phyloP scores from a whole-genome alignment of 169 alveolate genomes.

The Plasmodium cynomolgi region DNA sequence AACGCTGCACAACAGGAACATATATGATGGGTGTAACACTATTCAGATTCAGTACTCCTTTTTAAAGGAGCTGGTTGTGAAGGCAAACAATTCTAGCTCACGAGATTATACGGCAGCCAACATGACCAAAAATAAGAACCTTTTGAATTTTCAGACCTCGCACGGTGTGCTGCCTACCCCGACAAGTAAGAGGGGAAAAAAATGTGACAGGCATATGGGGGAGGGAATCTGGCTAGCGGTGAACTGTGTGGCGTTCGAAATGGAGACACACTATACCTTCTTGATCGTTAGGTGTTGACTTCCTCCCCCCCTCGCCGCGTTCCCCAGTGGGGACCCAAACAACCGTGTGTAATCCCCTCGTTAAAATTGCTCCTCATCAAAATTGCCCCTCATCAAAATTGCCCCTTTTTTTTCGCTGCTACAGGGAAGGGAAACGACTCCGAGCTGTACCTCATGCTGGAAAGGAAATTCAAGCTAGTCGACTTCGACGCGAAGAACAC shows the following conservation, averaged over 20 bases:
- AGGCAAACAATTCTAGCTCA: conserved; percentile 74
- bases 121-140: conserved; percentile 9
- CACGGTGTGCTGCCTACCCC: conserved; percentile 72
- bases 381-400: no score
- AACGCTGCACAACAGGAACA: conserved; percentile 76
- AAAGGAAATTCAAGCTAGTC: conserved; percentile 73
- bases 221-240: neutral
- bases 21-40: conserved; percentile 83
- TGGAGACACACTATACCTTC: neutral
- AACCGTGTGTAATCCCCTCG: neutral
- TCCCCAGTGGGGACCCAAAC: neutral
- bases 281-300: neutral
- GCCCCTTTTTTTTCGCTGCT: neutral
- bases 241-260: neutral
- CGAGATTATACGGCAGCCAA: conserved; percentile 79
- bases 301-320: neutral
- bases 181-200: conserved; percentile 16
- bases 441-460: conserved; percentile 67
- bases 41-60: conserved; percentile 78
- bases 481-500: conserved; percentile 77
- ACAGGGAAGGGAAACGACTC: conserved; percentile 38
- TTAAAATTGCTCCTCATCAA: neutral
- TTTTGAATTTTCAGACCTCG: neutral
- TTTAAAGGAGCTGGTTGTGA: conserved; percentile 76
- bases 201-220: neutral